These are phyloP conservation scores for Drechslera avenae DNA, from an alignment of 2,329 filamentous ascomycete genomes.

Conservation along the genomic window DNA sequence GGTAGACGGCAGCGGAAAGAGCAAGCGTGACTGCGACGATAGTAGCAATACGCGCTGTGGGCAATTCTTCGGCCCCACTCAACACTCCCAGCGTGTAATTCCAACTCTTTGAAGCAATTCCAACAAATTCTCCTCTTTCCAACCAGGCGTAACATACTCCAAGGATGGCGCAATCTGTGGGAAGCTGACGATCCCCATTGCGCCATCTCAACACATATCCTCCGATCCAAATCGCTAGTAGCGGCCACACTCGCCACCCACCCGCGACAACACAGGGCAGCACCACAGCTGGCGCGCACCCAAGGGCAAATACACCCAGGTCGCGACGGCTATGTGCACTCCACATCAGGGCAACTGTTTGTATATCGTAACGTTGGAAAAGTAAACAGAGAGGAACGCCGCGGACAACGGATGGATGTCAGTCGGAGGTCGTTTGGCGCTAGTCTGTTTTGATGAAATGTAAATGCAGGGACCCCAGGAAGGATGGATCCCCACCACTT, in stretches of 20 bases:
- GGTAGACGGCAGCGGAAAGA: slow-evolving; percentile 4
- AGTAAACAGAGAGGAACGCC: slow-evolving; percentile 3
- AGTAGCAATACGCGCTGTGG: slow-evolving; percentile 9
- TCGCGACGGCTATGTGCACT: slow-evolving; percentile 15
- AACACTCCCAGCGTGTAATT: slow-evolving; percentile 15
- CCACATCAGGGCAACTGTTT: slow-evolving; percentile 18
- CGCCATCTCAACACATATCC: slow-evolving; percentile 22
- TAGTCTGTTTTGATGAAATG: slow-evolving; percentile 28
- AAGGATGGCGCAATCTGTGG: slow-evolving; percentile 27
- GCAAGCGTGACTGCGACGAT: slow-evolving; percentile 19
- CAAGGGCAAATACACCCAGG: slow-evolving; percentile 14
- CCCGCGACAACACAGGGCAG: slow-evolving; percentile 5
- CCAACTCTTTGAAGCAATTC: slow-evolving; percentile 16
- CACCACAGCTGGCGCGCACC: slow-evolving; percentile 8
- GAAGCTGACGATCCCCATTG: slow-evolving; percentile 27
- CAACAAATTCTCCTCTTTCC: slow-evolving; percentile 13
- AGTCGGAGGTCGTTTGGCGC: slow-evolving; percentile 17
- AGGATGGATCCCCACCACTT: slow-evolving; percentile 1
- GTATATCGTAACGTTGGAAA: slow-evolving; percentile 9
- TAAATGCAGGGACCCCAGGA: slow-evolving; percentile 22
- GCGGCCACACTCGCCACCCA: slow-evolving; percentile 23
- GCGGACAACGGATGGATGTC: slow-evolving; percentile 11
- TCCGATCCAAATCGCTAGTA: slow-evolving; percentile 29
- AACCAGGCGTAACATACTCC: slow-evolving; percentile 13
- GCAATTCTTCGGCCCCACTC: background rate